Percentiles rank a stretch among this genome's conserved stretches.
phyloP scores from a whole-genome alignment of 2,329 filamentous ascomycete genomes.

The Aaosphaeria pasadenensis region DNA sequence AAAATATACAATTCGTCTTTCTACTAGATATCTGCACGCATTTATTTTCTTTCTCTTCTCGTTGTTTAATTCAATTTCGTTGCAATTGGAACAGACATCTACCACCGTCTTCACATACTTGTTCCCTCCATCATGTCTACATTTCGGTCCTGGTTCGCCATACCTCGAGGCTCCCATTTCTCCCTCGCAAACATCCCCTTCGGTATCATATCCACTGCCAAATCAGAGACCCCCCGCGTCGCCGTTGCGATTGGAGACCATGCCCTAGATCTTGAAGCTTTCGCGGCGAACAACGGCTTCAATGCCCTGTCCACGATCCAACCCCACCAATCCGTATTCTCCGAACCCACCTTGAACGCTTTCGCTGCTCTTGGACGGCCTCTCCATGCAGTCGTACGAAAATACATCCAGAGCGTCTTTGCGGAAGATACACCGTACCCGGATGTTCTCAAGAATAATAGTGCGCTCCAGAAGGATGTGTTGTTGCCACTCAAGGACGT shows the following conservation, averaged over 20 bases:
- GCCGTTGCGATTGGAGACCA: constrained; percentile 72
- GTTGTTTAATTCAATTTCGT: too few relatives aligned
- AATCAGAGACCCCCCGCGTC: constrained; percentile 56
- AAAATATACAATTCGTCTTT: too few relatives aligned
- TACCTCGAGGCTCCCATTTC: constrained; percentile 63
- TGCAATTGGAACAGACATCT: not conserved
- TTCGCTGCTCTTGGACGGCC: constrained; percentile 71
- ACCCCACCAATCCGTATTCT: constrained; percentile 60
- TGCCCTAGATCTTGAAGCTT: constrained; percentile 66
- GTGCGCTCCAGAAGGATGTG: constrained; percentile 53
- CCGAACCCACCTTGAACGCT: constrained; percentile 63
- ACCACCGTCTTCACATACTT: not conserved
- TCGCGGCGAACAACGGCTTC: constrained; percentile 60
- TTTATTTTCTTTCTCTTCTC: too few relatives aligned
- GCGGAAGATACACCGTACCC: constrained; percentile 57
- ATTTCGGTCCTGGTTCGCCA: constrained; percentile 55
- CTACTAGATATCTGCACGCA: too few relatives aligned
- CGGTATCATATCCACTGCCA: constrained; percentile 69
- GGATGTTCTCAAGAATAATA: constrained; percentile 62
- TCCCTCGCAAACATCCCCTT: constrained; percentile 80
- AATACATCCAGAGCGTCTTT: constrained; percentile 67
- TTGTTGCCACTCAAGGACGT: constrained; percentile 60
- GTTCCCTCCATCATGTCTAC: constrained; percentile 24
- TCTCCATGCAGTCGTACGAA: constrained; percentile 65
- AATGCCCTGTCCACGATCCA: constrained; percentile 55